Conservation (phyloP, 139 green algal species). For the Coelastrella sp. region DNA sequence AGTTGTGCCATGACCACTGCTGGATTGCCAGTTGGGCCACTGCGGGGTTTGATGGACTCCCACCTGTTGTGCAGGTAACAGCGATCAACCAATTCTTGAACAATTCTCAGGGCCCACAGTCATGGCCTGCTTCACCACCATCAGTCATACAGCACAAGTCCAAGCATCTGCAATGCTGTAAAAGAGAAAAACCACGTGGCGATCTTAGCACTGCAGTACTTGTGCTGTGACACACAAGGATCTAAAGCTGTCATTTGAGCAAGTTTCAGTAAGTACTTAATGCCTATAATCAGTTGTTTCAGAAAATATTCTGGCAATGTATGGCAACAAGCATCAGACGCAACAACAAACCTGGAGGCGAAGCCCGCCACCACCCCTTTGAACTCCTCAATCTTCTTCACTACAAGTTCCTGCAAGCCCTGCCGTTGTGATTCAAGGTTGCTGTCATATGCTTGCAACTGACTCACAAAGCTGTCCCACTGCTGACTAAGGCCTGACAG, state of each 20-base stretch:
- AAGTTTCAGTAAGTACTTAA: too few species aligned
- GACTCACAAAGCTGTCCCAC: conserved; percentile 79
- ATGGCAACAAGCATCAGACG: neutral
- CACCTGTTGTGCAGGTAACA: conserved; percentile 44
- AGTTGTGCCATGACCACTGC: conserved; percentile 74
- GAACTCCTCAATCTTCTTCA: conserved; percentile 73
- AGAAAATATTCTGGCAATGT: neutral
- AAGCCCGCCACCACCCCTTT: conserved; percentile 62
- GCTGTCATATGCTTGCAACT: conserved; percentile 74
- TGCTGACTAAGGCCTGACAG: conserved; percentile 63
- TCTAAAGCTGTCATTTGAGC: neutral
- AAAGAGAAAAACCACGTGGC: too few species aligned
- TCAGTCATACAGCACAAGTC: neutral
- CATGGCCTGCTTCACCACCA: neutral
- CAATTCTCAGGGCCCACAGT: too few species aligned
- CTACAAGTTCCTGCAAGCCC: conserved; percentile 62
- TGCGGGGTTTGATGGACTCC: conserved; percentile 75
- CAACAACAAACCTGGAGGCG: conserved; percentile 39
- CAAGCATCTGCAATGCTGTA: too few species aligned
- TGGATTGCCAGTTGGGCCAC: conserved; percentile 70
- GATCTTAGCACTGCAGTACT: too few species aligned
- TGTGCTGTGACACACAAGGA: neutral
- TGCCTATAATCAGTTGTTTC: neutral
- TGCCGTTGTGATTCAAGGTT: conserved; percentile 77
- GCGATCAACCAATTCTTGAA: neutral